phyloP scores from a whole-genome alignment of 306 rosid species.

The Lablab purpureus region DNA sequence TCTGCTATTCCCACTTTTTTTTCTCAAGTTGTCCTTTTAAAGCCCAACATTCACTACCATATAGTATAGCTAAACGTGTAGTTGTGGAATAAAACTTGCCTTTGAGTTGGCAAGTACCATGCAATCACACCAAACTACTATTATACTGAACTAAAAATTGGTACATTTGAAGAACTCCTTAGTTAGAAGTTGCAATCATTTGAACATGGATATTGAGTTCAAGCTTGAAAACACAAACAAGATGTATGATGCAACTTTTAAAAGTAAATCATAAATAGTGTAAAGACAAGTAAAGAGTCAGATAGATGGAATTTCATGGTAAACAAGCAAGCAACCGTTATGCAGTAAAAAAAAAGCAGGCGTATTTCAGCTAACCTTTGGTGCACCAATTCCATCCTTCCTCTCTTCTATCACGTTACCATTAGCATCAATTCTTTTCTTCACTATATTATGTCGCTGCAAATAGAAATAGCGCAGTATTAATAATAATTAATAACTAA shows the following conservation, averaged over 20 bases:
- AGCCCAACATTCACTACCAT: too few relatives aligned
- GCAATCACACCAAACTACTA: not conserved
- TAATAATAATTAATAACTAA: slow-evolving; percentile 28
- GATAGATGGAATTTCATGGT: slow-evolving; percentile 15
- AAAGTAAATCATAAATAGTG: slow-evolving; percentile 29
- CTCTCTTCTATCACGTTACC: slow-evolving; percentile 74
- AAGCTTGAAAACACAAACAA: slow-evolving; percentile 18
- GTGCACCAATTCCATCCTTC: slow-evolving; percentile 88
- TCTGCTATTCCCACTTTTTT: too few relatives aligned
- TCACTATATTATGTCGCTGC: slow-evolving; percentile 84
- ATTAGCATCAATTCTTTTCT: slow-evolving; percentile 78
- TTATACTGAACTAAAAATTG: slow-evolving; percentile 20
- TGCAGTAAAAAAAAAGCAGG: slow-evolving; percentile 19
- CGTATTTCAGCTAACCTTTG: slow-evolving; percentile 74
- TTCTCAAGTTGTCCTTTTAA: too few relatives aligned
- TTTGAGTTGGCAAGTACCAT: too few relatives aligned
- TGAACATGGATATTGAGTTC: slow-evolving; percentile 21
- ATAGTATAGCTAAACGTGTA: too few relatives aligned
- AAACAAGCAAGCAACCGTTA: slow-evolving; percentile 13
- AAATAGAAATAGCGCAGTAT: slow-evolving; percentile 44
- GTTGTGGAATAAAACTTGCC: too few relatives aligned
- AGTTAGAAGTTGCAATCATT: slow-evolving; percentile 4
- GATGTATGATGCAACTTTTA: slow-evolving; percentile 11
- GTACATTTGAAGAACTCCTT: slow-evolving; percentile 11
- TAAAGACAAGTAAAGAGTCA: slow-evolving; percentile 19